These are phyloP conservation scores for Mycena epipterygia DNA, from an alignment of 768 basidiomycete species.

Conservation along the genomic window DNA sequence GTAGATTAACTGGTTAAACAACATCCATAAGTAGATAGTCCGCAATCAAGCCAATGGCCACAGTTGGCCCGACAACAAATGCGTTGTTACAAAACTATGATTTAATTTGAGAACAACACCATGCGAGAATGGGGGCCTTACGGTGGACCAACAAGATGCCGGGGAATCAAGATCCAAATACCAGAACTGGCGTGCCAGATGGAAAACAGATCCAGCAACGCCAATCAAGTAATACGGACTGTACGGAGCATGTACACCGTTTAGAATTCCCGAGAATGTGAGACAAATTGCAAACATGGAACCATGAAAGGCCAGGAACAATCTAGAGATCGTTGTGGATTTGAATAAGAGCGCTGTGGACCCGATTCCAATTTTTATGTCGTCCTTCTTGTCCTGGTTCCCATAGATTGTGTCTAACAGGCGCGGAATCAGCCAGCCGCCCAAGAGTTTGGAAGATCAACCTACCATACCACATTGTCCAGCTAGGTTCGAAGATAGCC, in stretches of 20 bases:
- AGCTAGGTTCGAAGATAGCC: background rate
- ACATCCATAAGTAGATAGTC: background rate
- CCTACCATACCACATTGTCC: slow-evolving; percentile 16
- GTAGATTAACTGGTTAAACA: too few species aligned
- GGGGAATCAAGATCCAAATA: background rate
- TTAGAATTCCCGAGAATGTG: background rate
- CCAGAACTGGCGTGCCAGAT: background rate
- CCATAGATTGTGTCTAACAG: background rate
- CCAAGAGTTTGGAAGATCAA: background rate
- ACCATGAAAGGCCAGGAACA: background rate
- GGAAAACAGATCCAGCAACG: background rate
- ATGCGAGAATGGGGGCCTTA: background rate
- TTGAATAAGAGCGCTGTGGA: background rate
- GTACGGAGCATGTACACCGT: background rate
- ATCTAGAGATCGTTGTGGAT: background rate
- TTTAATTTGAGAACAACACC: background rate
- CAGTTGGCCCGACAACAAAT: background rate
- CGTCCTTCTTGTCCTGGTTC: slow-evolving; percentile 1
- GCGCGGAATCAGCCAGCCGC: too few species aligned
- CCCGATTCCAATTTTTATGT: background rate
- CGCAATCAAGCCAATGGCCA: background rate
- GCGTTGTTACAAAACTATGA: background rate
- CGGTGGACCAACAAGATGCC: background rate
- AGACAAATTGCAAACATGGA: background rate
- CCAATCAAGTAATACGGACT: background rate